phyloP scores from a whole-genome alignment of 306 rosid genomes.

The Begonia fuchsioides region DNA sequence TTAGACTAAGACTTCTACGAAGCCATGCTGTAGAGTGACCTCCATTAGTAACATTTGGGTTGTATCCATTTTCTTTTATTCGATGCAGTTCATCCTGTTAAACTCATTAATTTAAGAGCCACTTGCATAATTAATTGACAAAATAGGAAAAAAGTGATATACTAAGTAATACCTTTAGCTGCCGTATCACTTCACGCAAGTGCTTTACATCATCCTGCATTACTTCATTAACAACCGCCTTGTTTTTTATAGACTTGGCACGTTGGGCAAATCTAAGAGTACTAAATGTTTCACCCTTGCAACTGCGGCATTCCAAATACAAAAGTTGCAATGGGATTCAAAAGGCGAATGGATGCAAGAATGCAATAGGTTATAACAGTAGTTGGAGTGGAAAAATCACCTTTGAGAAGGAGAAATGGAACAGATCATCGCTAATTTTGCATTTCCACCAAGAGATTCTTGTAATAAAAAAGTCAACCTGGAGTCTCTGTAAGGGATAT shows the following conservation, averaged over 20 bases:
- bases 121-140: background rate
- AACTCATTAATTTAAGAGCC: slow-evolving; percentile 14
- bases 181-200: slow-evolving; percentile 80
- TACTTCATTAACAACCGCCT: slow-evolving; percentile 96
- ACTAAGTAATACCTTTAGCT: slow-evolving; percentile 56
- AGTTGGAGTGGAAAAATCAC: slow-evolving; percentile 18
- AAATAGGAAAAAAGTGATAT: too few species aligned
- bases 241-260: slow-evolving; percentile 92
- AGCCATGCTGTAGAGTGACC: slow-evolving; percentile 90
- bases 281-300: slow-evolving; percentile 90
- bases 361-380: too few species aligned
- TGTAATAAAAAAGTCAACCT: slow-evolving; percentile 88
- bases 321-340: slow-evolving; percentile 3
- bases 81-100: slow-evolving; percentile 85
- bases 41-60: slow-evolving; percentile 42
- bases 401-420: slow-evolving; percentile 93
- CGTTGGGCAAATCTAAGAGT: slow-evolving; percentile 97
- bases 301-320: slow-evolving; percentile 37
- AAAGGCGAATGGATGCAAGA: too few species aligned
- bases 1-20: slow-evolving; percentile 60
- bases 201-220: slow-evolving; percentile 77
- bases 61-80: slow-evolving; percentile 50
- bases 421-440: slow-evolving; percentile 96
- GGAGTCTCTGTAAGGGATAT: slow-evolving; percentile 97
- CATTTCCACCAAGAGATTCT: slow-evolving; percentile 98